phyloP scores from a whole-genome alignment of 805 yeast genomes.

The Saccharomyces jurei region DNA sequence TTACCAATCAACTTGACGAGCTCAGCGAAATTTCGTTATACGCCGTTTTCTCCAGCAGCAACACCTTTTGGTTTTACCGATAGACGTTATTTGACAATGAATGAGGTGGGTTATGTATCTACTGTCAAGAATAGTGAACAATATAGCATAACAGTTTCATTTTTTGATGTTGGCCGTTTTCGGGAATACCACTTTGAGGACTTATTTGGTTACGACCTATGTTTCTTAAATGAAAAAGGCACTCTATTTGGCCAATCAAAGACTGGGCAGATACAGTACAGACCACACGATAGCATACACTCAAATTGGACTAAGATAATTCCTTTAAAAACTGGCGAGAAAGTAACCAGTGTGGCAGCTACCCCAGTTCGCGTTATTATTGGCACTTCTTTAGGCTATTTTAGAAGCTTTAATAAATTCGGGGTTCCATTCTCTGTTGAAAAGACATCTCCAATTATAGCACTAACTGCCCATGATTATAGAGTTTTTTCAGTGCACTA shows the following conservation, averaged over 20 bases:
- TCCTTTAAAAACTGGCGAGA: conserved; percentile 45
- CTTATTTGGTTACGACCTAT: conserved; percentile 59
- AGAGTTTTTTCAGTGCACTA: conserved; percentile 46
- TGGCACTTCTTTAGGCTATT: conserved; percentile 69
- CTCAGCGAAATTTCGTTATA: conserved; percentile 28
- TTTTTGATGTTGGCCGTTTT: conserved; percentile 69
- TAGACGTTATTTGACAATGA: conserved; percentile 74
- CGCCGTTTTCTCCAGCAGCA: conserved; percentile 77
- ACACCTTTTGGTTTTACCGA: conserved; percentile 68
- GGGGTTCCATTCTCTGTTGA: conserved; percentile 70
- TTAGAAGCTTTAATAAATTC: conserved; percentile 58
- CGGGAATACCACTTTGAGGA: conserved; percentile 85
- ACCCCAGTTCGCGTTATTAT: conserved; percentile 53
- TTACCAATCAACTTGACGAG: neutral
- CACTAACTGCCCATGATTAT: conserved; percentile 55
- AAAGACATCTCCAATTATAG: conserved; percentile 63
- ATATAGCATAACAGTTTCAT: conserved; percentile 75
- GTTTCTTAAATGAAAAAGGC: conserved; percentile 63
- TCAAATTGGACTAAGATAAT: conserved; percentile 67
- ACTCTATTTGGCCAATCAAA: conserved; percentile 49
- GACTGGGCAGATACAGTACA: conserved; percentile 46
- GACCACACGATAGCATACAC: conserved; percentile 57
- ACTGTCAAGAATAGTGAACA: conserved; percentile 53
- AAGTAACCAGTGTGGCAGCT: conserved; percentile 61
- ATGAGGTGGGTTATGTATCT: conserved; percentile 74